A percentile compares a stretch with the other conserved stretches of the same genome.
Evolutionary conservation across 768 basidiomycete genomes (phyloP).

Genomic region (Mycena sanguinolenta): DNA sequence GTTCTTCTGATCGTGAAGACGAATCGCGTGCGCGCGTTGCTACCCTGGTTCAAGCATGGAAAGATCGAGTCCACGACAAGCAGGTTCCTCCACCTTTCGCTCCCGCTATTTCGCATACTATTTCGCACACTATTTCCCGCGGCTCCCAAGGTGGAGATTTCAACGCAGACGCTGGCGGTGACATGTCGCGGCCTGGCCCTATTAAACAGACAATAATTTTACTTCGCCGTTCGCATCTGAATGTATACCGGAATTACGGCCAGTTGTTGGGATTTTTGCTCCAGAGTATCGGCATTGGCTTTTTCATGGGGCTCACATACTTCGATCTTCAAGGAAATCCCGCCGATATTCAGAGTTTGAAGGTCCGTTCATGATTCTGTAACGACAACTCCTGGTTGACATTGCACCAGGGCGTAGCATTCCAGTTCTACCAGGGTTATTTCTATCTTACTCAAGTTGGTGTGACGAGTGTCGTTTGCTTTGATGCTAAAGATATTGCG

Average conservation of each 20-base stretch:
- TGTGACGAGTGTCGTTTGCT: constrained; percentile 36
- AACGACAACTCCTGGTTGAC: constrained; percentile 40
- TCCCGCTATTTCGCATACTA: constrained; percentile 26
- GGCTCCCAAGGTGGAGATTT: constrained; percentile 18
- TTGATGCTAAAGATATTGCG: not conserved
- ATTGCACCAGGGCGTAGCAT: constrained; percentile 47
- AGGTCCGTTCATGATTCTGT: constrained; percentile 30
- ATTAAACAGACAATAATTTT: constrained; percentile 38
- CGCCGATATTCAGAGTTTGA: constrained; percentile 41
- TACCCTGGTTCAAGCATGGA: constrained; percentile 52
- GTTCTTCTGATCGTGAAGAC: constrained; percentile 51
- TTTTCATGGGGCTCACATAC: constrained; percentile 54
- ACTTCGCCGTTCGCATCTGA: constrained; percentile 34
- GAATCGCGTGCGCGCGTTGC: constrained; percentile 49
- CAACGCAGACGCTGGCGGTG: constrained; percentile 5
- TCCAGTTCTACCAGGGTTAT: constrained; percentile 44
- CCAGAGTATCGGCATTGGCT: constrained; percentile 39
- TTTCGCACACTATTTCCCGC: constrained; percentile 36
- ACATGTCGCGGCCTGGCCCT: constrained; percentile 32
- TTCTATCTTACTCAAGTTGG: constrained; percentile 51
- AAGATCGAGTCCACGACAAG: constrained; percentile 29
- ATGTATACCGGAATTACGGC: constrained; percentile 41
- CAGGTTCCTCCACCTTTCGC: constrained; percentile 19
- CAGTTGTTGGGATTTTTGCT: constrained; percentile 41
- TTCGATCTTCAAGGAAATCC: constrained; percentile 49